Evolutionary conservation across 2,329 filamentous ascomycete genomes (phyloP).

Genomic region (Colletotrichum higginsianum): DNA sequence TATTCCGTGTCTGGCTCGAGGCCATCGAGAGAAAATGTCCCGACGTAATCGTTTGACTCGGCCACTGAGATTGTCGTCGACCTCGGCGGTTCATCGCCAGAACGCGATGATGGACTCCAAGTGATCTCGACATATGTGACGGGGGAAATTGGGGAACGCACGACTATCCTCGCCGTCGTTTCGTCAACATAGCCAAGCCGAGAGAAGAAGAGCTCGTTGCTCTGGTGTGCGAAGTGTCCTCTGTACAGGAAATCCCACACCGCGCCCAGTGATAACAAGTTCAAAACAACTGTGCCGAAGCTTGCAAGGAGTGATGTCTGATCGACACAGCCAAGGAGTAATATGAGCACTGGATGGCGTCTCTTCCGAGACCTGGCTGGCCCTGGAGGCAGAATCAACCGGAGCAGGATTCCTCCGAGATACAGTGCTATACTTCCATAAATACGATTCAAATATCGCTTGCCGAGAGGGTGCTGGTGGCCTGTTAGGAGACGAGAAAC

Average conservation of each 20-base stretch:
- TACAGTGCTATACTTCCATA: constrained; percentile 21
- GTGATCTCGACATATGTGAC: constrained; percentile 51
- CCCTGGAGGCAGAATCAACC: background rate
- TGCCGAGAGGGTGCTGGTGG: constrained; percentile 28
- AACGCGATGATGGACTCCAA: constrained; percentile 49
- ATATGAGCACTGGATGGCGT: background rate
- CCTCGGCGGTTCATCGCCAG: too few relatives aligned
- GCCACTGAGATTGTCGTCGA: constrained; percentile 63
- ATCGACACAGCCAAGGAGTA: constrained; percentile 25
- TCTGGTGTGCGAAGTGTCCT: constrained; percentile 68
- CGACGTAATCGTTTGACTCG: constrained; percentile 73
- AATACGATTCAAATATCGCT: constrained; percentile 22
- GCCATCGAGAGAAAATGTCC: constrained; percentile 64
- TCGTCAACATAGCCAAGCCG: constrained; percentile 76
- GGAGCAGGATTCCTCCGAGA: background rate
- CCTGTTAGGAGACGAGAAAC: background rate
- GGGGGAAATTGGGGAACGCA: constrained; percentile 69
- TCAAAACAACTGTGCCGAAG: background rate
- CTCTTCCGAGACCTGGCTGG: background rate
- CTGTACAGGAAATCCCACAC: constrained; percentile 70
- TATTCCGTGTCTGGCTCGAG: constrained; percentile 72
- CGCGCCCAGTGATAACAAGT: constrained; percentile 15
- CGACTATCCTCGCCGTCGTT: constrained; percentile 70
- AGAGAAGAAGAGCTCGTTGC: constrained; percentile 71
- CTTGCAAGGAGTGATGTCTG: background rate